Conservation (phyloP, 306 rosid genomes). For the Trifolium fragiferum region DNA sequence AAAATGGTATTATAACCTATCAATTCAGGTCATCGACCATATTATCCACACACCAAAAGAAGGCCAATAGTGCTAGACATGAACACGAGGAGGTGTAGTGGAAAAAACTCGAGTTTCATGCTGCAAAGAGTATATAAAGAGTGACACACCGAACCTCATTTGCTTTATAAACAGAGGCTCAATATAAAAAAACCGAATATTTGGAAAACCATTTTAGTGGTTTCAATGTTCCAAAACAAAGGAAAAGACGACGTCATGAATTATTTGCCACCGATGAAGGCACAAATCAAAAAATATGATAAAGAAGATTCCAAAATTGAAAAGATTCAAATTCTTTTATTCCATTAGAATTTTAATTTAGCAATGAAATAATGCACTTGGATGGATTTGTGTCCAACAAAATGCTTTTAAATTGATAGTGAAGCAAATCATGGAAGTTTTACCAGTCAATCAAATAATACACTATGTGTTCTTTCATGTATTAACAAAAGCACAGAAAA, state of each 20-base stretch:
- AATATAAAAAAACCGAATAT: too few relatives aligned
- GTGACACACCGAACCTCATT: background rate
- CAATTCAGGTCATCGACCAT: background rate
- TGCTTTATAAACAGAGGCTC: background rate
- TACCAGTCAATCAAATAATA: conserved; percentile 28
- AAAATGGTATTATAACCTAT: background rate
- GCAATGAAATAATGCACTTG: conserved; percentile 38
- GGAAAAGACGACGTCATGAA: conserved; percentile 25
- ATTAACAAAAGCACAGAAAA: conserved; percentile 33
- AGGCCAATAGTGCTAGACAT: background rate
- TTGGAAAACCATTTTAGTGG: conserved; percentile 27
- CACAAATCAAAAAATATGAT: conserved; percentile 34
- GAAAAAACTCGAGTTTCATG: background rate
- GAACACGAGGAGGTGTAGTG: background rate
- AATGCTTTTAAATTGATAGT: conserved; percentile 39
- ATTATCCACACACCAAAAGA: background rate
- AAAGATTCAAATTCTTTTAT: conserved; percentile 41
- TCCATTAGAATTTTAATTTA: conserved; percentile 33
- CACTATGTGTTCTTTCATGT: conserved; percentile 34
- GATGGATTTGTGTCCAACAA: conserved; percentile 42
- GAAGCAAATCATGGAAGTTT: conserved; percentile 38
- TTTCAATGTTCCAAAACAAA: conserved; percentile 26
- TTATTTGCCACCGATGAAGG: conserved; percentile 43
- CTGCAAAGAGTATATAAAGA: background rate
- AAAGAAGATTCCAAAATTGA: conserved; percentile 43